Base-by-base conservation (phyloP, 106 monocot genomes). In the Agapanthus africanus region DNA sequence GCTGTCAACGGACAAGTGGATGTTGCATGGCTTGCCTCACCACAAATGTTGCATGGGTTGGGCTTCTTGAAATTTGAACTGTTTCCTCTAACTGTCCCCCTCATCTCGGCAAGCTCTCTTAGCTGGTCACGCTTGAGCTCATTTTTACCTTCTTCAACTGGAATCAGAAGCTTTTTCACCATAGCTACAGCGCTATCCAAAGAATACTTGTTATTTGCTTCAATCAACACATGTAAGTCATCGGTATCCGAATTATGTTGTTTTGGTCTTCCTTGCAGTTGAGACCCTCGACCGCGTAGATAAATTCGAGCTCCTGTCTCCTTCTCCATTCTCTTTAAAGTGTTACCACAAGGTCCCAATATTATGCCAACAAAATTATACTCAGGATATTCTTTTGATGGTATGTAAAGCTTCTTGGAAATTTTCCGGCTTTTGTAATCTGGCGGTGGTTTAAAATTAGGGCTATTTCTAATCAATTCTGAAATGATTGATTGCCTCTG, bases 291-390 rank as follows among this genome's bases (percentile, higher is more conserved):
- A 62, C 91, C 91, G 13, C 87, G 74, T 26, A 91, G 9, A 0
- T 74, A 23, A 69, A 91, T 91, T 59, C 37, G 81, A 11, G 91
- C 79, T 10, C 84, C 84, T 15, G 84, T 79, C 63, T 84, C 79
- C 56, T 33, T 77, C 72, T 91, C 87, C 81, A 91, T 84, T 70
- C 63, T 74, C 71, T 87, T 81, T 44, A 72, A 69, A 21, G 81
- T 87, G 28, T 74, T 79, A 16, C 91, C 91, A 40, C 84, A 65
- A 7, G 91, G 91, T 16, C 91, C 91, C 22, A 91, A 36, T 34
- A 91, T 81, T 21, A 87, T 77, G 27, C 91, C 91, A 16, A 91
- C 35, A 33, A 91, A 91, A 64, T 91, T 91, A 51, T 84, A 84
- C 13, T 51, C 37, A 15, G 87, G 91, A 56, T 71, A 87, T 63